phyloP scores from a whole-genome alignment of 345 rosid species.

The Hibiscus mutabilis region DNA sequence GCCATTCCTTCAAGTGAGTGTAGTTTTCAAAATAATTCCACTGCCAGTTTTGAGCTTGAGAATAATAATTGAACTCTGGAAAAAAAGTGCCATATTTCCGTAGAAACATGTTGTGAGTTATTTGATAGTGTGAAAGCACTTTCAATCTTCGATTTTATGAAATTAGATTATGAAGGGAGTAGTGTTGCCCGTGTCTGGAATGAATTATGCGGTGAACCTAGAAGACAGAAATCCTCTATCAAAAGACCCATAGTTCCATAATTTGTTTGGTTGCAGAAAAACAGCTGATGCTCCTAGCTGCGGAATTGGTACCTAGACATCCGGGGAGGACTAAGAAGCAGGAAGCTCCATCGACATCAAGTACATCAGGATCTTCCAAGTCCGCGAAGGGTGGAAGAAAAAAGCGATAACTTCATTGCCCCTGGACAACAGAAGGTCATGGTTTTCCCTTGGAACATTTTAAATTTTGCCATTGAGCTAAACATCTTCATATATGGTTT shows the following conservation, averaged over 20 bases:
- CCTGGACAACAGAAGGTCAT: background rate
- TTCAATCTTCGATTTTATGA: background rate
- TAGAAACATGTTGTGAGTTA: background rate
- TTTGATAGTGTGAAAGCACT: background rate
- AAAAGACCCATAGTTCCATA: background rate
- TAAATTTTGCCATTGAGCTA: background rate
- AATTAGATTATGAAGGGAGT: background rate
- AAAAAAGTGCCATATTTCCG: background rate
- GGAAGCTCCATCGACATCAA: conserved; percentile 55
- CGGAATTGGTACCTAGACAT: conserved; percentile 85
- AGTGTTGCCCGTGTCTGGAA: background rate
- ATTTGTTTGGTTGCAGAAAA: conserved; percentile 47
- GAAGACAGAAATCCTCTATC: background rate
- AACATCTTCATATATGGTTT: background rate
- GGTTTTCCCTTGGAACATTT: background rate
- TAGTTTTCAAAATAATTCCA: background rate
- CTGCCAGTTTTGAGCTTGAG: background rate
- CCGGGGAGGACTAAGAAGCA: conserved; percentile 80
- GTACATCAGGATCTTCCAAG: conserved; percentile 43
- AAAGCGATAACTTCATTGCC: conserved; percentile 46
- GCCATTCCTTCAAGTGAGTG: conserved; percentile 72
- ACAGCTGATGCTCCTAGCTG: conserved; percentile 75
- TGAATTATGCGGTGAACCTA: background rate
- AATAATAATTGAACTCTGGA: background rate
- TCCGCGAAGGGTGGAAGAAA: conserved; percentile 78